A percentile compares a stretch with the other conserved stretches of the same genome.
phyloP scores from a whole-genome alignment of 257 asterid species.

The Cordia subcordata region DNA sequence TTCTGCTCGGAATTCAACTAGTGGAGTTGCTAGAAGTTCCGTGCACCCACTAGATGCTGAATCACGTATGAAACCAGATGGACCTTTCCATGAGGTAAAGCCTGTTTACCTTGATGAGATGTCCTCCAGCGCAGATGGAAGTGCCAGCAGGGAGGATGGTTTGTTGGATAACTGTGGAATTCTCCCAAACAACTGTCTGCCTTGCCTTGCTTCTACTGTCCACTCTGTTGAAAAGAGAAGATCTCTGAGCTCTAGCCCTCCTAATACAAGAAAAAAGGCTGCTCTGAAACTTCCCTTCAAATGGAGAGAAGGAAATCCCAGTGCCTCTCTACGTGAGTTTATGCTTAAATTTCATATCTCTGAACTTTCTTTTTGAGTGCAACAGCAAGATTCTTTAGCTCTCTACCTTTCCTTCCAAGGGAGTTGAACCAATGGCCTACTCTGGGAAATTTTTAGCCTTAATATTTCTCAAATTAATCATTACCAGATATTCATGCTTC shows the following conservation, averaged over 20 bases:
- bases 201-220: slow-evolving; percentile 80
- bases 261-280: slow-evolving; percentile 63
- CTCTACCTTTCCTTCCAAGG: too few species aligned
- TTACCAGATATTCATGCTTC: too few species aligned
- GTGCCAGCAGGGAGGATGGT: slow-evolving; percentile 41
- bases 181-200: slow-evolving; percentile 70
- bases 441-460: too few species aligned
- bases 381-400: too few species aligned
- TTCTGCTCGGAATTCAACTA: slow-evolving; percentile 40
- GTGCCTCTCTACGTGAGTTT: slow-evolving; percentile 58
- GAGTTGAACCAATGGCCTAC: too few species aligned
- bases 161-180: slow-evolving; percentile 76
- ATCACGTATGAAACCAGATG: slow-evolving; percentile 35
- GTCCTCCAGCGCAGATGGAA: slow-evolving; percentile 40
- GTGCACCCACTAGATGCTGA: slow-evolving; percentile 24
- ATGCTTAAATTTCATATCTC: slow-evolving; percentile 3
- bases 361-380: not conserved
- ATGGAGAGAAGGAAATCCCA: slow-evolving; percentile 80
- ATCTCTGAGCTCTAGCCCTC: slow-evolving; percentile 64
- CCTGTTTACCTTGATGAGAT: slow-evolving; percentile 62
- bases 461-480: too few species aligned
- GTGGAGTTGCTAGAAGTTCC: slow-evolving; percentile 35
- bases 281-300: slow-evolving; percentile 66
- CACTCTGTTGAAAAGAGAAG: slow-evolving; percentile 61
- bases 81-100: slow-evolving; percentile 27